Percentiles rank a stretch among this genome's conserved stretches.
phyloP scores from a whole-genome alignment of 352 stramenopile genomes.

The Phytophthora colocasiae region DNA sequence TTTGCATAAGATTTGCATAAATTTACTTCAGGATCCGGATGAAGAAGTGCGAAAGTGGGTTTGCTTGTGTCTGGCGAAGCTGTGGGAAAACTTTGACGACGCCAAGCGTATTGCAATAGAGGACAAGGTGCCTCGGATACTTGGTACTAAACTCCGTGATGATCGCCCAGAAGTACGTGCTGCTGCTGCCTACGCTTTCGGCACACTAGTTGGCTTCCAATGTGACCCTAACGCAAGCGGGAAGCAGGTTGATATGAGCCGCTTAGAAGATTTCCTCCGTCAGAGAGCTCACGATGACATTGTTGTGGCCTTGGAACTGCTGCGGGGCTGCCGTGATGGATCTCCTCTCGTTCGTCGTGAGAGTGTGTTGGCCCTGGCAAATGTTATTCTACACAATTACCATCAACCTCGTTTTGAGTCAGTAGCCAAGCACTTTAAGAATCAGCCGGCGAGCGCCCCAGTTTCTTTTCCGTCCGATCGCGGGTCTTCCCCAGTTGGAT shows the following conservation, averaged over 20 bases:
- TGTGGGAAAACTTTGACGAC: conserved; percentile 93
- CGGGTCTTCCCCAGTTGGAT: conserved; percentile 8
- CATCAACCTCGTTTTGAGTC: conserved; percentile 87
- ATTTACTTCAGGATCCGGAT: conserved; percentile 66
- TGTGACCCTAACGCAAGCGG: conserved; percentile 63
- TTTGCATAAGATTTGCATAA: conserved; percentile 81
- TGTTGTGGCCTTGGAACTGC: conserved; percentile 67
- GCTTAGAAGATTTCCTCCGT: conserved; percentile 68
- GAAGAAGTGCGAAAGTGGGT: conserved; percentile 84
- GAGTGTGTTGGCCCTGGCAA: conserved; percentile 83
- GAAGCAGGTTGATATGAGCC: conserved; percentile 51
- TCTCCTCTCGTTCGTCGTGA: conserved; percentile 87
- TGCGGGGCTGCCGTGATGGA: conserved; percentile 77
- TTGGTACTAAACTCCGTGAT: conserved; percentile 88
- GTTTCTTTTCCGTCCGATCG: conserved; percentile 4
- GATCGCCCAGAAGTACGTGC: conserved; percentile 92
- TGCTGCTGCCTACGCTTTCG: conserved; percentile 94
- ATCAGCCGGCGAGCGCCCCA: conserved; percentile 33
- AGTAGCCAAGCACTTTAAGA: conserved; percentile 85
- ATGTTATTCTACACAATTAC: conserved; percentile 88
- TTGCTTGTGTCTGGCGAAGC: conserved; percentile 95
- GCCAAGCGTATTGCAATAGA: conserved; percentile 89
- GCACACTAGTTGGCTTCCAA: conserved; percentile 90
- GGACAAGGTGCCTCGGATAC: conserved; percentile 83
- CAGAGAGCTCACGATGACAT: conserved; percentile 75